phyloP scores from a whole-genome alignment of 495 filamentous ascomycete genomes.

The Penicillium riverlandense region DNA sequence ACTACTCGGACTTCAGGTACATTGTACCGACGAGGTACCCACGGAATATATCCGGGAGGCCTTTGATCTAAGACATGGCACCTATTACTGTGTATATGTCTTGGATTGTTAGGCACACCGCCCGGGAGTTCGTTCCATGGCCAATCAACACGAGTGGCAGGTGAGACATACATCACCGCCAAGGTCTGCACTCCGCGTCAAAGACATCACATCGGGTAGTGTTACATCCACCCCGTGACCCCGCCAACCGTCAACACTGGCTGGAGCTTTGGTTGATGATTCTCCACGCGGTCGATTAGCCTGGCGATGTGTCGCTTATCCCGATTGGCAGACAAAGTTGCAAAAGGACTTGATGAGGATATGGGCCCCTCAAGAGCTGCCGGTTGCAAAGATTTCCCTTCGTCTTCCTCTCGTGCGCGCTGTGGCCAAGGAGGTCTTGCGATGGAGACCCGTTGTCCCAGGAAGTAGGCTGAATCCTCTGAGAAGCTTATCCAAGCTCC shows the following conservation, averaged over 20 bases:
- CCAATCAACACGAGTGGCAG: slow-evolving; percentile 12
- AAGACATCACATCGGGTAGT: slow-evolving; percentile 10
- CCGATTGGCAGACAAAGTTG: too few species aligned
- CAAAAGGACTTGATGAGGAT: too few species aligned
- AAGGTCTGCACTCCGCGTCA: slow-evolving; percentile 10
- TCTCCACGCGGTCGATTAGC: slow-evolving; percentile 4
- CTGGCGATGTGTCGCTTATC: too few species aligned
- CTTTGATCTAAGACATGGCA: slow-evolving; percentile 14
- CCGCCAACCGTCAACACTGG: slow-evolving; percentile 3
- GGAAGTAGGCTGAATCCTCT: too few species aligned
- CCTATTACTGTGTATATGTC: slow-evolving; percentile 5
- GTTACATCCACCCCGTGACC: slow-evolving; percentile 12
- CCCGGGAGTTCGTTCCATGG: neutral
- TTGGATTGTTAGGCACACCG: slow-evolving; percentile 13
- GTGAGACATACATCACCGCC: slow-evolving; percentile 21
- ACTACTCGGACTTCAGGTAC: slow-evolving; percentile 4
- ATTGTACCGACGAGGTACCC: too few species aligned
- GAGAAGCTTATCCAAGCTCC: too few species aligned
- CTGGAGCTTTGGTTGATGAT: slow-evolving; percentile 4
- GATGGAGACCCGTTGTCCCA: too few species aligned
- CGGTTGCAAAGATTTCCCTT: too few species aligned
- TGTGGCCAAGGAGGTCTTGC: too few species aligned
- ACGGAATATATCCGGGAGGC: neutral
- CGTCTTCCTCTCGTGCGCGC: too few species aligned
- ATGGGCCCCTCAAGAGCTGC: too few species aligned